phyloP scores from a whole-genome alignment of 148 eudicot species.

The Rhododendron vialii region DNA sequence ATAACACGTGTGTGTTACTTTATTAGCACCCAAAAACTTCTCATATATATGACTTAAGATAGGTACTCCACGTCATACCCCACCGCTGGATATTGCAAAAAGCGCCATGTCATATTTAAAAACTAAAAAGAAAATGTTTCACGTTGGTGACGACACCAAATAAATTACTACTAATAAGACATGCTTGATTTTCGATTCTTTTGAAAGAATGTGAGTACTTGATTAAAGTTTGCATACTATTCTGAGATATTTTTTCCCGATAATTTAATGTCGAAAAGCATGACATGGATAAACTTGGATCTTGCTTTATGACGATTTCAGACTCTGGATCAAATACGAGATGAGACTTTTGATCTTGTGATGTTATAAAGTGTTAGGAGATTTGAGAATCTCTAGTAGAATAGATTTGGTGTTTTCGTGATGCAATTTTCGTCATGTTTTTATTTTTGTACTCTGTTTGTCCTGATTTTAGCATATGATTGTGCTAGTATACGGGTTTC shows the following conservation, averaged over 20 bases:
- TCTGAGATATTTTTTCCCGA: not conserved
- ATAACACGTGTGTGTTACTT: too few relatives aligned
- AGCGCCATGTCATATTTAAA: not conserved
- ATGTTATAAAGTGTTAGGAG: not conserved
- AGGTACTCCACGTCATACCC: constrained; percentile 28
- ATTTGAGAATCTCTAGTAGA: not conserved
- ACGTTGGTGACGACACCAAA: constrained; percentile 9
- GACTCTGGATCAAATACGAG: not conserved
- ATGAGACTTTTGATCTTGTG: not conserved
- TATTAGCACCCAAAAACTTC: too few relatives aligned
- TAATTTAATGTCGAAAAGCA: not conserved
- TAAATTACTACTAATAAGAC: not conserved
- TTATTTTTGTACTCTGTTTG: not conserved
- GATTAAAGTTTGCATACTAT: not conserved
- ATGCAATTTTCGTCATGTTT: not conserved
- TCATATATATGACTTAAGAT: constrained; percentile 15
- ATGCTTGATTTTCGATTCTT: not conserved
- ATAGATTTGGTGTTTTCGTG: not conserved
- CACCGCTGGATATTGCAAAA: not conserved
- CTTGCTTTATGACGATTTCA: not conserved
- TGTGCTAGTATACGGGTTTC: not conserved
- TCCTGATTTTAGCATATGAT: not conserved
- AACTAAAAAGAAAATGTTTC: not conserved
- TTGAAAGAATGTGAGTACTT: not conserved
- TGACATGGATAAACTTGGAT: not conserved